phyloP scores from a whole-genome alignment of 2,329 filamentous ascomycete species.

The Alternaria consortialis region DNA sequence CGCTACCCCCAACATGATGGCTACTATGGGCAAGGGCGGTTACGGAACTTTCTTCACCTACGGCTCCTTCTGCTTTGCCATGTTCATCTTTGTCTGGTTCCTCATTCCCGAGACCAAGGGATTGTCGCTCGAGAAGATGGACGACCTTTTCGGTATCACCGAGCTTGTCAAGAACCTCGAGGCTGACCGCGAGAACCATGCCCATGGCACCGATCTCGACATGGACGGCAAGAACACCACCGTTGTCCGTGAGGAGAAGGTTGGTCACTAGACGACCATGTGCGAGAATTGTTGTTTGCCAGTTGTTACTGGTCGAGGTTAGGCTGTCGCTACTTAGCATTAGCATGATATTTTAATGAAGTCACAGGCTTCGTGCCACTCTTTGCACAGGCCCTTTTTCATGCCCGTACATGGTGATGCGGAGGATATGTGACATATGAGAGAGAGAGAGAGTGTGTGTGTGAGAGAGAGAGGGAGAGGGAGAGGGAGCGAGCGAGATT shows the following conservation, averaged over 20 bases:
- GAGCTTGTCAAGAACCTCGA: constrained; percentile 54
- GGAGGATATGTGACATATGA: background rate
- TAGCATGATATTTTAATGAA: constrained; percentile 21
- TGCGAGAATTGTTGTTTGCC: background rate
- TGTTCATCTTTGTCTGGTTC: constrained; percentile 73
- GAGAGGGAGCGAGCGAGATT: too few species aligned
- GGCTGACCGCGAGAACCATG: constrained; percentile 42
- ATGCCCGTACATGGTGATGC: background rate
- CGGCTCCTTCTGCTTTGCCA: constrained; percentile 69
- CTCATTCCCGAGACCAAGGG: constrained; percentile 79
- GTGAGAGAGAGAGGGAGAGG: too few species aligned
- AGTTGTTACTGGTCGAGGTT: background rate
- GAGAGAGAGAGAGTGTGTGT: too few species aligned
- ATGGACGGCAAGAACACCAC: constrained; percentile 40
- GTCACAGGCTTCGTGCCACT: constrained; percentile 26
- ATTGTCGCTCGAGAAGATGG: constrained; percentile 69
- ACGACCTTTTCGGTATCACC: constrained; percentile 70
- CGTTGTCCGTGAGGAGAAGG: constrained; percentile 38
- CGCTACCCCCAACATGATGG: constrained; percentile 73
- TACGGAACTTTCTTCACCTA: constrained; percentile 75
- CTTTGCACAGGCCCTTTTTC: constrained; percentile 9
- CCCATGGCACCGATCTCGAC: constrained; percentile 33
- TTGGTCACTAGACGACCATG: constrained; percentile 16
- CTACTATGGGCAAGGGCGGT: constrained; percentile 59
- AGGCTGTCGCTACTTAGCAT: background rate